Base-by-base conservation (phyloP, 805 yeast genomes). In the Zygosaccharomyces bailii region DNA sequence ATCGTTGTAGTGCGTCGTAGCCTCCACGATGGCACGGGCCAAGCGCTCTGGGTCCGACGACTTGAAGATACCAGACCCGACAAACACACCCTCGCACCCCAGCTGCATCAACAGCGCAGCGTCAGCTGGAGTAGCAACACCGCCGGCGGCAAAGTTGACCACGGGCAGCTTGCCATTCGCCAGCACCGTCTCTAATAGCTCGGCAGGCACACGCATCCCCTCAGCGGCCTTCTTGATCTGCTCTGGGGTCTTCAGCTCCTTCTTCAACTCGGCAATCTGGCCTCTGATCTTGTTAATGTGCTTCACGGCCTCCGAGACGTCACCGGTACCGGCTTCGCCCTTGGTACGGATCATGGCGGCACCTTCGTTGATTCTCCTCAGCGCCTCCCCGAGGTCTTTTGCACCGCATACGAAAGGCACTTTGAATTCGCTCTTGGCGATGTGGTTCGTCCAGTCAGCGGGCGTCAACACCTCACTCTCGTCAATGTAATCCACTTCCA, bases 311-410 rank as follows among this genome's bases (percentile, higher is more conserved):
- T 85, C 91, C 33, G 86, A 79, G 42, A 85, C 80, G 65, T 85
- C 93, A 44, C 95, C 95, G 30, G 95, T 86, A 35, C 95, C 95
- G 27, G 95, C 93, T 64, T 85, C 95, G 54, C 95, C 95, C 68
- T 85, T 85, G 52, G 93, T 82, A 63, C 93, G 75, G 61, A 85
- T 76, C 91, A 85, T 84, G 24, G 91, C 90, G 29, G 93, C 91
- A 53, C 93, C 93, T 66, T 85, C 95, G 55, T 73, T 69, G 57
- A 86, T 73, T 60, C 95, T 75, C 64, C 93, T 77, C 53, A 85
- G 72, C 2, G 91, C 90, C 66, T 85, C 93, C 34, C 91, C 93
- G 46, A 85, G 73, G 66, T 85, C 78, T 61, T 80, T 82, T 46
- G 90, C 87, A 31, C 95, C 95, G 63, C 93, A 86, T 11, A 85